phyloP scores from a whole-genome alignment of 2,329 filamentous ascomycete genomes.

The Pseudogymnoascus sp. region DNA sequence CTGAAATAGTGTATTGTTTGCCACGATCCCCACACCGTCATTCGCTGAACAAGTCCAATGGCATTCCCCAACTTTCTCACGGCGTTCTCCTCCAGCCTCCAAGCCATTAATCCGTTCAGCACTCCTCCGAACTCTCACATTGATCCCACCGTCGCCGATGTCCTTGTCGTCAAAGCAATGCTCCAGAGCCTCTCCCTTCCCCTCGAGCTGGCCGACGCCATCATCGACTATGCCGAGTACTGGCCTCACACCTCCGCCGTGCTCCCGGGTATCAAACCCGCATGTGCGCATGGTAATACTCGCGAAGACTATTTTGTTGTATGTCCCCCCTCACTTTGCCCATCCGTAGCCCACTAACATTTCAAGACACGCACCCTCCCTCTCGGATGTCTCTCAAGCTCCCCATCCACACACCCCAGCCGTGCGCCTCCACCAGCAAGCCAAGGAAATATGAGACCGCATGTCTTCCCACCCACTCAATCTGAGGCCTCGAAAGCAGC shows the following conservation, averaged over 20 bases:
- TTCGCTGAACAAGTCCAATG: background rate
- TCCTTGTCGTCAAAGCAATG: conserved; percentile 42
- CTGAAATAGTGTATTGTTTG: background rate
- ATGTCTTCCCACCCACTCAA: background rate
- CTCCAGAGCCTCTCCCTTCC: conserved; percentile 43
- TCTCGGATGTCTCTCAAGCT: conserved; percentile 11
- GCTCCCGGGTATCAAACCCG: conserved; percentile 8
- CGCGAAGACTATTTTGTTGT: conserved; percentile 38
- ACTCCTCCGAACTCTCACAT: background rate
- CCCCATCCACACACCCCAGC: conserved; percentile 15
- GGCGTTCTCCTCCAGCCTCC: background rate
- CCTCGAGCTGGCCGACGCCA: conserved; percentile 46
- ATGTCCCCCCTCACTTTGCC: conserved; percentile 16
- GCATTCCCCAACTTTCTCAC: background rate
- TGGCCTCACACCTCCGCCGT: conserved; percentile 42
- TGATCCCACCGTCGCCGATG: conserved; percentile 40
- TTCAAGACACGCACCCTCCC: background rate
- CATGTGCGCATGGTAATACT: background rate
- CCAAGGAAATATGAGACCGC: background rate
- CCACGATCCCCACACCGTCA: background rate
- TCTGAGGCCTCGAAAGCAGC: background rate
- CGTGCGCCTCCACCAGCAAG: background rate
- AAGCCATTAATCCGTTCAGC: background rate
- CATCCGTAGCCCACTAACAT: conserved; percentile 12
- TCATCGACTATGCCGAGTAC: conserved; percentile 56